A percentile compares a stretch with the other conserved stretches of the same genome.
phyloP scores from a whole-genome alignment of 208 protist species.

The Angomonas deanei region DNA sequence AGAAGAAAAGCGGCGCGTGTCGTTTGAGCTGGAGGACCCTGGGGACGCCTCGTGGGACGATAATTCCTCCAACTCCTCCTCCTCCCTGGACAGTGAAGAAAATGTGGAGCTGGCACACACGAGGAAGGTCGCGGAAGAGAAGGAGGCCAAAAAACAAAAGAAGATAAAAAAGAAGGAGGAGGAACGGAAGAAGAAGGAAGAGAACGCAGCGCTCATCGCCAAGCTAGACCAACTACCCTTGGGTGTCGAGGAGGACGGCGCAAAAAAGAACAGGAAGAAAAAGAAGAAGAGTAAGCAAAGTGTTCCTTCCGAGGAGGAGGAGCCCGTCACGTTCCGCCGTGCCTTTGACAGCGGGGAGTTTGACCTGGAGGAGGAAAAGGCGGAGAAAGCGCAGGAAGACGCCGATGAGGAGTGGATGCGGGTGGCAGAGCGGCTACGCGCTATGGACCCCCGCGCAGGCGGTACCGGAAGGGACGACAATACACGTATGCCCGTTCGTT shows the following conservation, averaged over 20 bases:
- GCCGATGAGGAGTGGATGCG: not conserved
- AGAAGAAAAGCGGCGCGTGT: not conserved
- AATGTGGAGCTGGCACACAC: not conserved
- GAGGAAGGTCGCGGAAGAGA: not conserved
- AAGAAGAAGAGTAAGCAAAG: no score
- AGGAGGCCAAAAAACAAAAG: constrained; percentile 1
- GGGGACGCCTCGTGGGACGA: not conserved
- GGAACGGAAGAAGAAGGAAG: not conserved
- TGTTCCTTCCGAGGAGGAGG: no score
- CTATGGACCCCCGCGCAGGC: not conserved
- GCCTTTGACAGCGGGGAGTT: no score
- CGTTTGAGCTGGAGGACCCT: not conserved
- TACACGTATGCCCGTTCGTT: constrained; percentile 10
- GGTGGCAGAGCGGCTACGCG: not conserved
- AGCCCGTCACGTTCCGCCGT: no score
- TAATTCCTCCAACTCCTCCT: not conserved
- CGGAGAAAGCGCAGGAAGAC: not conserved
- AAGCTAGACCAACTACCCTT: not conserved
- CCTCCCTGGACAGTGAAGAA: not conserved
- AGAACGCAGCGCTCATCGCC: not conserved
- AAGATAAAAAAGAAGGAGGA: constrained; percentile 3
- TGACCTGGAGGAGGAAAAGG: not conserved
- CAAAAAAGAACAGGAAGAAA: not conserved
- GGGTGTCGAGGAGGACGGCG: no score
- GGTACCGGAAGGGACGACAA: not conserved